These are phyloP conservation scores for Elaeis oleifera DNA, from an alignment of 202 grass and related monocot genomes.

Conservation along the genomic window DNA sequence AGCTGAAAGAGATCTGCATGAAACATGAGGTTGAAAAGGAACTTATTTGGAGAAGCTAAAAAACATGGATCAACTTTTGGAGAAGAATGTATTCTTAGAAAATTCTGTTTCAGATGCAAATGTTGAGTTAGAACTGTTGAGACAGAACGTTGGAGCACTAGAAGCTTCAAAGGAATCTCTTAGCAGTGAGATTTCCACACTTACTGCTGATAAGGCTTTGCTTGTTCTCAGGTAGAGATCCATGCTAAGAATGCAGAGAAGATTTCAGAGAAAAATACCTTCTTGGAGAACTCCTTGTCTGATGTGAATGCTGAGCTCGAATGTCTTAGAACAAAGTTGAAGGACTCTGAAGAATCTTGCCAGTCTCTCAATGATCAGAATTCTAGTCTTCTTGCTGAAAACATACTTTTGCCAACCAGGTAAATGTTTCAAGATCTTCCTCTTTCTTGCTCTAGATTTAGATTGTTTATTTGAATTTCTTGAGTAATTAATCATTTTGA, in stretches of 20 bases:
- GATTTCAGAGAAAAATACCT: constrained; percentile 63
- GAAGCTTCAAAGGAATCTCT: constrained; percentile 49
- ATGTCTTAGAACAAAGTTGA: constrained; percentile 52
- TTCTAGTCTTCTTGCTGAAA: constrained; percentile 5
- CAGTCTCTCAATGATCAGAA: constrained; percentile 22
- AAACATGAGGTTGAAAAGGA: constrained; percentile 72
- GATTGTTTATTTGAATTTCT: too few species aligned
- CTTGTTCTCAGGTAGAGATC: constrained; percentile 50
- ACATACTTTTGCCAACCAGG: constrained; percentile 1
- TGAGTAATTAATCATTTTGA: too few species aligned
- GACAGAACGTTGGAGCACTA: constrained; percentile 50
- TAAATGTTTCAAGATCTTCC: neutral
- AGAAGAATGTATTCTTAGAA: constrained; percentile 67
- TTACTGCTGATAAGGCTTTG: constrained; percentile 50
- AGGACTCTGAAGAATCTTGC: constrained; percentile 55
- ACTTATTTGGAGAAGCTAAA: constrained; percentile 58
- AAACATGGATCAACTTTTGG: constrained; percentile 57
- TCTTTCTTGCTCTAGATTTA: too few species aligned
- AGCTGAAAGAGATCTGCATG: constrained; percentile 71
- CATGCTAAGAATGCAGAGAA: constrained; percentile 42
- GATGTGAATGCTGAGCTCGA: constrained; percentile 47
- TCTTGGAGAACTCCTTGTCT: constrained; percentile 54
- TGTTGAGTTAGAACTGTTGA: constrained; percentile 56
- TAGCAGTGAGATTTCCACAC: constrained; percentile 35
- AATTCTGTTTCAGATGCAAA: constrained; percentile 71